Evolutionary conservation across 257 asterid species (phyloP), one percentile per base, ranked within the genome.

Genomic region (Voacanga thouarsii): DNA sequence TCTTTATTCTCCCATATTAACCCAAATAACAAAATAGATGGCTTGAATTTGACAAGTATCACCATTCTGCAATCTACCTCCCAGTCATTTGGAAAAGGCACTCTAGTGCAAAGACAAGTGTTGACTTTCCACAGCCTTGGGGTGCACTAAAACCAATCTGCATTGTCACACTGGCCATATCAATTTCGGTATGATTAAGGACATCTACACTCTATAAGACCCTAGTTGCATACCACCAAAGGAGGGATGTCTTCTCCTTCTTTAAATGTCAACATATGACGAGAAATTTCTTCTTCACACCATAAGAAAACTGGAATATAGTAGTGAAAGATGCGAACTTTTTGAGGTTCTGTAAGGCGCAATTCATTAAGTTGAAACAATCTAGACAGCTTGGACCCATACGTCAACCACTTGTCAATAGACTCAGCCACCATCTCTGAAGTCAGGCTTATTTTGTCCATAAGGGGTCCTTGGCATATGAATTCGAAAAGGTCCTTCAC

Each of bases 81-180:
- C 97, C 98, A 78, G 87, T 88, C 75, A 88, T 80, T 70, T 71
- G 77, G 87, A 93, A 93, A 80, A 96, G 97, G 83, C 85, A 93
- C 75, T 92, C 91, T 82, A 96, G 86, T 74, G 98, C 98, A 80
- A 93, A 93, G 80, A 93, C 99, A 44, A 96, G 97, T 1, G 99
- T 94, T 12, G 99, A 93, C 82, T 96, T 96, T 71, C 99, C 99
- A 86, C 99, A 94, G 71, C 99, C 99, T 87, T 96, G 99, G 23
- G 99, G 99, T 18, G 98, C 98, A 80, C 99, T 96, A 84, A 96
- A 93, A 77, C 99, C 99, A 86, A 96, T 96, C 99, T 96, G 89
- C 94, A 87, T 59, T 47, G 68, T 33, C 14, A 73, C 26, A 55
- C 33, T 41, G 18, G 19, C 21, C 28, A 7, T 8, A 67, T 67